Conservation (phyloP, 2,329 filamentous ascomycete genomes). For the Raffaelea arxii region DNA sequence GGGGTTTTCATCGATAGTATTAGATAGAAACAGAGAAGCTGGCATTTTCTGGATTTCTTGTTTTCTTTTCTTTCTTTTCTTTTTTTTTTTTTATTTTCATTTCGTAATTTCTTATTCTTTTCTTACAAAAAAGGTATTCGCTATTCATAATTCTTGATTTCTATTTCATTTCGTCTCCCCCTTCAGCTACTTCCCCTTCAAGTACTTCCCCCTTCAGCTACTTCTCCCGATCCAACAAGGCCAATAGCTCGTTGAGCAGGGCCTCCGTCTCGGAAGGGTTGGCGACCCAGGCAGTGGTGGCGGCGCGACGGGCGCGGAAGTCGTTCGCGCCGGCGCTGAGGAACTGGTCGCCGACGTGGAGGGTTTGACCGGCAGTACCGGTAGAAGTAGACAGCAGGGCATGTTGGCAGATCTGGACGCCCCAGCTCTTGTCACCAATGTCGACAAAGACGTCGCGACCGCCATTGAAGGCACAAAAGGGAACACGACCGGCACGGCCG, state of each 20-base stretch:
- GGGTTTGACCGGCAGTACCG: no score
- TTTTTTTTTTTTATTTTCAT: background rate
- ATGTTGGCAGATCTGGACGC: constrained; percentile 77
- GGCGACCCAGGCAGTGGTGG: constrained; percentile 95
- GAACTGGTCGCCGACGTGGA: constrained; percentile 97
- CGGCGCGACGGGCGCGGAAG: constrained; percentile 87
- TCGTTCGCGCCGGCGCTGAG: constrained; percentile 91
- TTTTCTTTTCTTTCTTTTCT: background rate
- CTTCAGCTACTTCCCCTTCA: no score
- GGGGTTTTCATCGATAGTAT: no score
- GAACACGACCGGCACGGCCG: constrained; percentile 48
- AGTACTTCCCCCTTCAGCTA: background rate
- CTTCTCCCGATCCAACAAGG: constrained; percentile 41
- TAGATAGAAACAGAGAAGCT: background rate
- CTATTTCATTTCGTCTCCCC: no score
- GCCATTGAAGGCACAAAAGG: constrained; percentile 97
- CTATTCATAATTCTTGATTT: no score
- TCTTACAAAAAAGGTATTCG: no score
- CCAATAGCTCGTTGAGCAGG: constrained; percentile 71
- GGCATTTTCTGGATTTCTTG: background rate
- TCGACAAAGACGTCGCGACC: constrained; percentile 97
- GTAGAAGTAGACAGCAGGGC: no score
- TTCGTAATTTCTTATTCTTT: no score
- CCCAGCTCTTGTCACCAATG: constrained; percentile 96
- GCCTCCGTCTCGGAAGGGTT: constrained; percentile 85